Base-by-base conservation (phyloP, 352 stramenopile genomes). In the Stramenopiles sp. region DNA sequence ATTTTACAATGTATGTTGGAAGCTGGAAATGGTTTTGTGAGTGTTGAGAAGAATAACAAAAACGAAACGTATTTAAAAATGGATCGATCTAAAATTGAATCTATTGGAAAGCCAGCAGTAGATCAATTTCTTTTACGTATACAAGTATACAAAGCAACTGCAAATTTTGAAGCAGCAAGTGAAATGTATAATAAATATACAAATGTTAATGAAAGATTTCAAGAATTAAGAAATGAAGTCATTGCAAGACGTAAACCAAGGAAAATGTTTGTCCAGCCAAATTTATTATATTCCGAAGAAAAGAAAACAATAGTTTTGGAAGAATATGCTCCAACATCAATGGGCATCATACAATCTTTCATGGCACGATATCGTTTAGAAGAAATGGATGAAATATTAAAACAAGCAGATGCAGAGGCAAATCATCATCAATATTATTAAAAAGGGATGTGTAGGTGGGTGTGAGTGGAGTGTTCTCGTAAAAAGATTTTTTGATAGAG, bases 161-260 rank as follows among this genome's bases (percentile, higher is more conserved):
- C 81, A n/a, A 80, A 84, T 32, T 78, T 82, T 63, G 38, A 83
- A 53, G 29, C 30, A 7, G 80, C 74, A 23, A 38, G 30, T 29
- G 23, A 27, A 1, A 82, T 83, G 65, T 84, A 82, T 79, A 77
- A 83, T 53, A 78, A 81, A 29, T 84, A 83, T 73, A 82, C 81
- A 0, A 32, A 84, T 20, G 81, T 84, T 20, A 78, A 82, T 20
- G 80, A 82, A 0, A 53, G 43, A 33, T 80, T 84, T 63, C 31
- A 84, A 53, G 27, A 80, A n/a, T 80, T 82, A 29, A 79, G 81
- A 31, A 13, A 20, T 0, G 53, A 82, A 38, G 81, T 84, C 0
- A 77, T 84, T 33, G 33, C 80, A 32, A 63, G 79, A 77, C 81
- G 82, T 69, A 84, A 84, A 73, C 80, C 80, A 7, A 29, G 81